phyloP scores from a whole-genome alignment of 306 rosid genomes.

The Alnus glutinosa region DNA sequence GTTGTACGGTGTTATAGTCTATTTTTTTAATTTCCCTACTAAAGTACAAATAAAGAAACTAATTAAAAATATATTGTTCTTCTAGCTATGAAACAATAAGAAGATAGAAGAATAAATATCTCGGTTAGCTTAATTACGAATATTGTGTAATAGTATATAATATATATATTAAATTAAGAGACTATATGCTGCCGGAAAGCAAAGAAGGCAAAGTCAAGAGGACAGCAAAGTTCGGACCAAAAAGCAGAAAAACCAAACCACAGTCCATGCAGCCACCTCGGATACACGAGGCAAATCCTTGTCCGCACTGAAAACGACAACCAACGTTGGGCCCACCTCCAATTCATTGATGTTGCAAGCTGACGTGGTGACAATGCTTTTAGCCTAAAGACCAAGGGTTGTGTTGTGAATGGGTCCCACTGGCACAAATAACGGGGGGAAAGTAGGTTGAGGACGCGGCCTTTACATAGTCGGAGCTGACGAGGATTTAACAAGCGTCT shows the following conservation, averaged over 20 bases:
- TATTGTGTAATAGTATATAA: no score
- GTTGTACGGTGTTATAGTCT: no score
- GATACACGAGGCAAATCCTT: constrained; percentile 33
- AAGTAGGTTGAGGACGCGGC: background rate
- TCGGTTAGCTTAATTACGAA: no score
- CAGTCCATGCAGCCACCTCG: constrained; percentile 31
- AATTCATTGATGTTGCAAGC: constrained; percentile 6
- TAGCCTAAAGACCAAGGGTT: background rate
- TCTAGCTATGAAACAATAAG: no score
- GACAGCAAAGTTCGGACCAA: background rate
- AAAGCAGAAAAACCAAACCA: background rate
- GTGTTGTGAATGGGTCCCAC: constrained; percentile 2
- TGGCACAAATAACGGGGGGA: background rate
- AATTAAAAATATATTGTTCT: no score
- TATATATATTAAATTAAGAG: no score
- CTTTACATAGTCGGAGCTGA: constrained; percentile 19
- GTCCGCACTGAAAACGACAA: constrained; percentile 26
- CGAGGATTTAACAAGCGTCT: background rate
- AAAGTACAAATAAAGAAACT: no score
- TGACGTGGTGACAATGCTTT: constrained; percentile 17
- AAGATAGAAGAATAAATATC: no score
- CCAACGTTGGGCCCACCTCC: background rate
- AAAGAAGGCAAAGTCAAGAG: background rate
- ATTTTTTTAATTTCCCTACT: no score
- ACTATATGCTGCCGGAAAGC: no score